Evolutionary conservation across 2,329 filamentous ascomycete species (phyloP).

Genomic region (Colletotrichum agaves): DNA sequence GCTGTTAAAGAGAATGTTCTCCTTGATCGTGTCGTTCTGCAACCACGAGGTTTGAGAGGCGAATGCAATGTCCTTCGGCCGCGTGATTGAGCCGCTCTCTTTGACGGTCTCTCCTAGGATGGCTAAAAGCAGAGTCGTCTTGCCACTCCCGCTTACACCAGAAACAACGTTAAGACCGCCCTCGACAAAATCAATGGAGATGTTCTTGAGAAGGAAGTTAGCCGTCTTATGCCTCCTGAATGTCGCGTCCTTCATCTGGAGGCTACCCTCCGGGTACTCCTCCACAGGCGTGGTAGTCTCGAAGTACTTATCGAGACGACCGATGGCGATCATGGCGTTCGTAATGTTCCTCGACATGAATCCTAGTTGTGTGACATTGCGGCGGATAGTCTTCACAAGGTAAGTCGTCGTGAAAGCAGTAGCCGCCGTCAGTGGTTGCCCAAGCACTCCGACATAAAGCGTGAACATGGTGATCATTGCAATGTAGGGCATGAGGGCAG

Average conservation of each 20-base stretch:
- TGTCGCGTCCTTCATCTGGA: constrained; percentile 57
- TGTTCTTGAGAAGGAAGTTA: constrained; percentile 58
- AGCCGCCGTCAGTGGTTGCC: constrained; percentile 62
- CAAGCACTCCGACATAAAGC: constrained; percentile 59
- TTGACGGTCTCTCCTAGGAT: constrained; percentile 66
- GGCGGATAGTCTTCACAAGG: constrained; percentile 63
- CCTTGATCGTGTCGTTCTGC: constrained; percentile 65
- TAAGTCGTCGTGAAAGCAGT: constrained; percentile 67
- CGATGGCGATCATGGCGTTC: constrained; percentile 59
- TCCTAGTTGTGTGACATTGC: constrained; percentile 62
- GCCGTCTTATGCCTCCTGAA: constrained; percentile 63
- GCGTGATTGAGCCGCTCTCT: constrained; percentile 58
- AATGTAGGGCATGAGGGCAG: constrained; percentile 62
- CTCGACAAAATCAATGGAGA: constrained; percentile 63
- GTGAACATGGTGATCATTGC: constrained; percentile 65
- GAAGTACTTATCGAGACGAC: constrained; percentile 65
- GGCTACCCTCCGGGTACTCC: constrained; percentile 60
- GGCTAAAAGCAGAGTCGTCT: constrained; percentile 64
- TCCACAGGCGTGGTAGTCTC: constrained; percentile 59
- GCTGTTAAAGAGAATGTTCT: constrained; percentile 66
- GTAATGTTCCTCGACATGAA: constrained; percentile 54
- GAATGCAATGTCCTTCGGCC: constrained; percentile 64
- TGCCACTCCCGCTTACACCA: constrained; percentile 66
- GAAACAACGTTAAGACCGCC: constrained; percentile 65
- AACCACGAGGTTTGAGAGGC: constrained; percentile 68